Evolutionary conservation across 2,329 filamentous ascomycete genomes (phyloP), one percentile per base, ranked within the genome.

Genomic region (Exophiala oligosperma): DNA sequence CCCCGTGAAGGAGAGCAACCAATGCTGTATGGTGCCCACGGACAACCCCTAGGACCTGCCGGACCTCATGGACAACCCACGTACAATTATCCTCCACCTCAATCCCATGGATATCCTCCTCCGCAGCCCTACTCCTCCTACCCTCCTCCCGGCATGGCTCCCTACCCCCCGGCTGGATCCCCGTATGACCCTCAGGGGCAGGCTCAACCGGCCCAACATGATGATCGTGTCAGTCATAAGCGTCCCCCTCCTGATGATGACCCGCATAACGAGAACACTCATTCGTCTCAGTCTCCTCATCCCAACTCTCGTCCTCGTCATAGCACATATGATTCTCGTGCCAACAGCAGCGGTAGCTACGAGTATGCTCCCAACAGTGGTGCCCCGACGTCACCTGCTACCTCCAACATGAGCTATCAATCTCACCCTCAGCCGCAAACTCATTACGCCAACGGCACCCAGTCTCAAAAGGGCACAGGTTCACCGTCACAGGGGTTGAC

Each of bases 11-110:
- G 64, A 47, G 60, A 65, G 24, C 57, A 57, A 32, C 68, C 65
- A 28, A 66, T 76, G 64, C 72, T 81, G 26, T 80, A 80, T 65
- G 78, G 78, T 51, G 77, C 78, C 21, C 78, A 80, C 62, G 78
- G 78, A 23, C 78, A 80, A 63, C 78, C 77, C 49, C 71, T 79
- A 35, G 74, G 75, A 44, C 73, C 76, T 40, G 72, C 69, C 51
- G 57, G 64, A 49, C 60, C 62, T 23, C 65, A 65, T 40, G 63
- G 61, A 17, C 67, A 69, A 49, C 68, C 68, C 48, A 64, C 65
- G n/a, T 66, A 66, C 56, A 67, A 74, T 59, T 76, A 78, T 60
- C 74, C 76, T 61, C 71, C 72, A 29, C 74, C 76, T 62, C 72
- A 72, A 37, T 65, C 69, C 14, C 67, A 65, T 51, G 63, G 65